Evolutionary conservation across 805 yeast species (phyloP).

Genomic region (Grigorovia jiainica): DNA sequence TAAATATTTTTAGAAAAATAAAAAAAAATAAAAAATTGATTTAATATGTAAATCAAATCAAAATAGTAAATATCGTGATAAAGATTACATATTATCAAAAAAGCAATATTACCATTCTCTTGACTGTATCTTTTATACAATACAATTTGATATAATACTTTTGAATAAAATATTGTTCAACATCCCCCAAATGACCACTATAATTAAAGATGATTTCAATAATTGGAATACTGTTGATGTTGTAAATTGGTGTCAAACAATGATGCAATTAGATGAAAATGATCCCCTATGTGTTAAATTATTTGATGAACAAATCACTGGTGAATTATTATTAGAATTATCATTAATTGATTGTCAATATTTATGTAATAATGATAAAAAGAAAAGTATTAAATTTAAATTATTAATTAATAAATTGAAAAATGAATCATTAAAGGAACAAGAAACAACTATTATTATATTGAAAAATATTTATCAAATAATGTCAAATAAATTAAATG

Average conservation of each 20-base stretch:
- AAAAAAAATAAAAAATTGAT: too few species aligned
- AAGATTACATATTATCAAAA: too few species aligned
- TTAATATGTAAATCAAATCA: too few species aligned
- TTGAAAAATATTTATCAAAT: conserved; percentile 20
- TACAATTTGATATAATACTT: too few species aligned
- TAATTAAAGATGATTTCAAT: neutral
- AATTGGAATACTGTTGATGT: conserved; percentile 23
- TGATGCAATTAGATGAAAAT: conserved; percentile 11
- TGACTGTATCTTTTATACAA: too few species aligned
- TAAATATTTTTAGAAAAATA: too few species aligned
- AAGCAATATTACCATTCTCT: too few species aligned
- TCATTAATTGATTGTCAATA: conserved; percentile 65
- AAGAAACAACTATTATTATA: conserved; percentile 26
- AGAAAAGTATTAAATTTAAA: conserved; percentile 53
- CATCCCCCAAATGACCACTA: neutral
- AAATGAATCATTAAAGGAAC: conserved; percentile 18
- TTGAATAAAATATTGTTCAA: too few species aligned
- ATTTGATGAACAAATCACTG: conserved; percentile 29
- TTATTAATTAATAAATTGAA: conserved; percentile 48
- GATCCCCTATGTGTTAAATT: conserved; percentile 11
- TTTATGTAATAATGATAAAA: conserved; percentile 40
- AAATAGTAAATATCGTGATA: too few species aligned
- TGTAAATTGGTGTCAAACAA: conserved; percentile 16
- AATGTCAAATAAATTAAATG: conserved; percentile 20
- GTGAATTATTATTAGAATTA: conserved; percentile 60